Percentiles rank a stretch among this genome's conserved stretches.
Conservation (phyloP, 768 basidiomycete species). For the Collybia sp. region DNA sequence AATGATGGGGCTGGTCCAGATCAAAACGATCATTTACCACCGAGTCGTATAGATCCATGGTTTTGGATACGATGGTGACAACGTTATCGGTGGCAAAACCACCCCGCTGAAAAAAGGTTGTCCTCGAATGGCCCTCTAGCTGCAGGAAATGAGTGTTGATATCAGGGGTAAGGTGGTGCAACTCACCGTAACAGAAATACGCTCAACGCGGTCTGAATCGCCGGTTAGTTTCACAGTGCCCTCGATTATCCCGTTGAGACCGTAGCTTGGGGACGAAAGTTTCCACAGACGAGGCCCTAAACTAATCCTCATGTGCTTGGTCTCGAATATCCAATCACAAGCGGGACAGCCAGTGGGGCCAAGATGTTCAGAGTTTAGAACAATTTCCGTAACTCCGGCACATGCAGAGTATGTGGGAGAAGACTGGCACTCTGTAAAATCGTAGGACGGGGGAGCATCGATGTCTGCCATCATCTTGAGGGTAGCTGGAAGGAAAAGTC, state of each 20-base stretch:
- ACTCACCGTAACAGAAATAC: constrained; percentile 33
- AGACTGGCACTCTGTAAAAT: constrained; percentile 4
- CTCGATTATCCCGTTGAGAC: constrained; percentile 33
- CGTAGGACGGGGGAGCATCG: constrained; percentile 7
- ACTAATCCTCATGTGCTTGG: constrained; percentile 33
- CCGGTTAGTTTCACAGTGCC: constrained; percentile 30
- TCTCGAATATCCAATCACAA: constrained; percentile 31
- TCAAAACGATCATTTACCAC: constrained; percentile 11
- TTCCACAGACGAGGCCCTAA: constrained; percentile 35
- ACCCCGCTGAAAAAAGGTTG: constrained; percentile 23
- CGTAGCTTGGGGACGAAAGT: constrained; percentile 34
- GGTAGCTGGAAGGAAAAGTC: background rate
- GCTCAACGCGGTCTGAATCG: constrained; percentile 28
- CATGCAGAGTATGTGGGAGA: constrained; percentile 20
- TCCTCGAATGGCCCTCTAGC: constrained; percentile 32
- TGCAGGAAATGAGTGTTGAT: constrained; percentile 11
- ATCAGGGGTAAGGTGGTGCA: background rate
- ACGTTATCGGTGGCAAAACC: constrained; percentile 18
- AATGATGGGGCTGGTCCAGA: constrained; percentile 22
- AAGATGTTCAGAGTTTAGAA: constrained; percentile 25
- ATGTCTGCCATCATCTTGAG: background rate
- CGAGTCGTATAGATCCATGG: constrained; percentile 21
- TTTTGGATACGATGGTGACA: constrained; percentile 19
- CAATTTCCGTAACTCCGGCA: constrained; percentile 25
- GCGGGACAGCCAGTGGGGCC: constrained; percentile 17